These are phyloP conservation scores for Antitrichia curtipendula DNA, from an alignment of 225 moss, liverwort and hornwort species.

Conservation along the genomic window DNA sequence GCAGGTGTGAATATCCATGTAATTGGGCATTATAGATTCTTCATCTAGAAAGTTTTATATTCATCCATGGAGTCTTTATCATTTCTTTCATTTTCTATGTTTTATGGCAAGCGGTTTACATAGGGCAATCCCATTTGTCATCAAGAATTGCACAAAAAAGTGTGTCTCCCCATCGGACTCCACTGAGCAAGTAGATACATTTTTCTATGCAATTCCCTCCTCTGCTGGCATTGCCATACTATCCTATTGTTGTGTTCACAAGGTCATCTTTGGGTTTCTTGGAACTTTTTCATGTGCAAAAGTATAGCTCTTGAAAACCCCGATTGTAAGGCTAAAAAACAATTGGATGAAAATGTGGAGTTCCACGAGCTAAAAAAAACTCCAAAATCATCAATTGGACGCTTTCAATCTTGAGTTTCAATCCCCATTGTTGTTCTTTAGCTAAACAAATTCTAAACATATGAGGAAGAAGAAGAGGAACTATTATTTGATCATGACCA, in stretches of 20 bases:
- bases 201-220: rapidly evolving
- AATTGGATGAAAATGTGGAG: background rate
- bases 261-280: rapidly evolving
- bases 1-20: rapidly evolving
- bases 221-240: background rate
- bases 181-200: background rate
- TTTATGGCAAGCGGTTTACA: rapidly evolving
- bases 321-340: background rate
- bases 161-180: too few species aligned
- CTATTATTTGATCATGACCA: too few species aligned
- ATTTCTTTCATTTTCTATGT: background rate
- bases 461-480: too few species aligned
- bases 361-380: background rate
- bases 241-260: rapidly evolving
- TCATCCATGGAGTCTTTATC: background rate
- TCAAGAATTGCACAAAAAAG: background rate
- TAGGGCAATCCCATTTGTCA: rapidly evolving
- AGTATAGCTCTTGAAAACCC: background rate
- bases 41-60: rapidly evolving
- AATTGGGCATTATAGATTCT: background rate
- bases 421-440: too few species aligned
- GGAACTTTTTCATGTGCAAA: background rate
- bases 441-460: too few species aligned
- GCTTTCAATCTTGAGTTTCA: too few species aligned
- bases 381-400: background rate